phyloP scores from a whole-genome alignment of 164 flowering plant species.

The Amborella trichopoda region DNA sequence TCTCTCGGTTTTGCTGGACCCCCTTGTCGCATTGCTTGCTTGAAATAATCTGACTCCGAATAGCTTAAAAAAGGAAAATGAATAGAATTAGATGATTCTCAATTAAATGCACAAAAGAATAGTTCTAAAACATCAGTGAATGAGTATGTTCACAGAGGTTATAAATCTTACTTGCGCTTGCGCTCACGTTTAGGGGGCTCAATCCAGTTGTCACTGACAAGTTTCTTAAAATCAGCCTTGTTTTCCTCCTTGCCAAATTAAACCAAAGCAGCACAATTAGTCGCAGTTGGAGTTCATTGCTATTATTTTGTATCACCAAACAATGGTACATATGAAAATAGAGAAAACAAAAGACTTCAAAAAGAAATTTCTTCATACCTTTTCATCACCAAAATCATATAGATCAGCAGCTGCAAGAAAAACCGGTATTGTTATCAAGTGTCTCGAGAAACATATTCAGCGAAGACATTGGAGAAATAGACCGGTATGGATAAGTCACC shows the following conservation, averaged over 20 bases:
- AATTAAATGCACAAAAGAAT: neutral
- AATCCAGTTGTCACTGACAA: slow-evolving; percentile 91
- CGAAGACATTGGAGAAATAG: too few relatives aligned
- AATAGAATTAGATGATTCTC: neutral
- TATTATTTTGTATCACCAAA: neutral
- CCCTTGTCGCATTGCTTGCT: slow-evolving; percentile 98
- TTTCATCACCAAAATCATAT: slow-evolving; percentile 89
- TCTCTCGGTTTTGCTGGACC: slow-evolving; percentile 88
- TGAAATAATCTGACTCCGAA: slow-evolving; percentile 92
- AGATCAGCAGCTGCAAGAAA: slow-evolving; percentile 91
- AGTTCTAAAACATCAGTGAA: too few relatives aligned
- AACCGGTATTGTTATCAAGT: too few relatives aligned
- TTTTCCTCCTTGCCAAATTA: slow-evolving; percentile 42
- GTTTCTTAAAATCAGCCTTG: slow-evolving; percentile 90
- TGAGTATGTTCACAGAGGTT: too few relatives aligned
- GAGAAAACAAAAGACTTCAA: neutral
- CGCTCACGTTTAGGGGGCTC: slow-evolving; percentile 96
- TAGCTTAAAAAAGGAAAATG: slow-evolving; percentile 25
- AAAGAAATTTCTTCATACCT: slow-evolving; percentile 28
- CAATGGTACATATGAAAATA: neutral
- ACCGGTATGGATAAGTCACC: too few relatives aligned
- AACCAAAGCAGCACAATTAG: slow-evolving; percentile 1
- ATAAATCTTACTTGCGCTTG: slow-evolving; percentile 96
- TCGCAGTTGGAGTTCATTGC: neutral
- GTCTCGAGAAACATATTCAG: too few relatives aligned